Base-by-base conservation (phyloP, 2,329 filamentous ascomycete genomes). In the Diaporthe ampelina region DNA sequence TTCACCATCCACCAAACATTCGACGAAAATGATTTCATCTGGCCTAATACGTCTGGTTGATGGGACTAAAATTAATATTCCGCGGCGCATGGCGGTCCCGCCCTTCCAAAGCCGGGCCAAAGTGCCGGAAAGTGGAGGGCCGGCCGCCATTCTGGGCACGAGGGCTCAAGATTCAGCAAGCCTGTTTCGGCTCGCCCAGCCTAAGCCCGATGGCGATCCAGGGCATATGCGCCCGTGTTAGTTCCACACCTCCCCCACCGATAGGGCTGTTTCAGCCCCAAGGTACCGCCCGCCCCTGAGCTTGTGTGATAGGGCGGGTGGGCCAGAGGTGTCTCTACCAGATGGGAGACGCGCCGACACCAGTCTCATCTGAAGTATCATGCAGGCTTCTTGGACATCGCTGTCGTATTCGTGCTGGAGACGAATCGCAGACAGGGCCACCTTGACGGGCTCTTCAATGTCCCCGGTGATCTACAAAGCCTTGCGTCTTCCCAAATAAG, bases 191-290 rank as follows among this genome's bases (percentile, higher is more conserved):
- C 45, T 67, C 26, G 13, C 45, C 21, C 45, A 52, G 32, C 48
- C 48, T 68, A 54, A 54, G 63, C 63, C 63, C 21, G 9, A 40
- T 65, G 45, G 7, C 10, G 29, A 48, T 19, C 29, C 63, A 52
- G 35, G 63, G 63, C 45, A 52, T 67, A 67, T 67, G 63, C 45
- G n/a, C 29, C 43, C 21, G 3, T 10, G 13, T 52, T 67, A 26
- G 63, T 48, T 40, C 63, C 63, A 37, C 63, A 67, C 63, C 63
- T 19, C 21, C 63, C 40, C 63, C 63, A 40, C n/a, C 63, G 32
- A 26, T 68, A 68, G 63, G 63, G 63, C 63, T 68, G 63, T 68
- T 68, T 68, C 63, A 68, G 45, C 45, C 63, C 45, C 63, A 19
- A 54, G 63, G 63, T 29, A 29, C 48, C 21, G 15, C 45, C 48